A percentile compares a stretch with the other conserved stretches of the same genome.
Evolutionary conservation across 2,329 filamentous ascomycete species (phyloP).

Genomic region (Phaeomoniella chlamydospora): DNA sequence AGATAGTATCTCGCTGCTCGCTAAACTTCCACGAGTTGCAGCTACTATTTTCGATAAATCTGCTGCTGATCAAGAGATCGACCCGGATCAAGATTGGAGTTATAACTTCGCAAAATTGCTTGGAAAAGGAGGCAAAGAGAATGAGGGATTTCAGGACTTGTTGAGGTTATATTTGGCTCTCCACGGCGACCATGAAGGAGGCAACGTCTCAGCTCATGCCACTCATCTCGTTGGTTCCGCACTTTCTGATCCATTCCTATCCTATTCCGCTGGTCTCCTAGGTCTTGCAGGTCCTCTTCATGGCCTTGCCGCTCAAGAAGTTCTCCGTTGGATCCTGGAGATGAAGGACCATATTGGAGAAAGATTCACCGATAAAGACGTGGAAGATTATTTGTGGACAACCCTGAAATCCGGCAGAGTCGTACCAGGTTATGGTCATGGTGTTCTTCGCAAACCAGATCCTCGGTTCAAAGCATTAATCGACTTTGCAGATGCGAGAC

Average conservation of each 20-base stretch:
- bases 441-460: constrained; percentile 90
- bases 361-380: constrained; percentile 64
- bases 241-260: constrained; percentile 86
- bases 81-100: constrained; percentile 84
- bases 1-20: constrained; percentile 82
- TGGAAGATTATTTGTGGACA: constrained; percentile 80
- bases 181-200: constrained; percentile 95
- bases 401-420: constrained; percentile 90
- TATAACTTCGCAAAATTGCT: constrained; percentile 98
- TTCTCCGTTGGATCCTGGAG: constrained; percentile 88
- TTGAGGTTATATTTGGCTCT: constrained; percentile 88
- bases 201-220: constrained; percentile 90
- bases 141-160: constrained; percentile 91
- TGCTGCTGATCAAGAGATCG: constrained; percentile 57
- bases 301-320: constrained; percentile 89
- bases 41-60: constrained; percentile 96
- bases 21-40: constrained; percentile 91
- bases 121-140: constrained; percentile 73
- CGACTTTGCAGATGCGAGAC: constrained; percentile 77
- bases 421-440: constrained; percentile 89
- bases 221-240: constrained; percentile 93
- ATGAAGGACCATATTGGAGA: constrained; percentile 83
- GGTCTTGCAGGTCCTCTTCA: constrained; percentile 90
- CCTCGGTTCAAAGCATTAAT: constrained; percentile 93
- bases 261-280: constrained; percentile 88